Base-by-base conservation (phyloP, 2,329 filamentous ascomycete genomes). In the Colletotrichum sojae region DNA sequence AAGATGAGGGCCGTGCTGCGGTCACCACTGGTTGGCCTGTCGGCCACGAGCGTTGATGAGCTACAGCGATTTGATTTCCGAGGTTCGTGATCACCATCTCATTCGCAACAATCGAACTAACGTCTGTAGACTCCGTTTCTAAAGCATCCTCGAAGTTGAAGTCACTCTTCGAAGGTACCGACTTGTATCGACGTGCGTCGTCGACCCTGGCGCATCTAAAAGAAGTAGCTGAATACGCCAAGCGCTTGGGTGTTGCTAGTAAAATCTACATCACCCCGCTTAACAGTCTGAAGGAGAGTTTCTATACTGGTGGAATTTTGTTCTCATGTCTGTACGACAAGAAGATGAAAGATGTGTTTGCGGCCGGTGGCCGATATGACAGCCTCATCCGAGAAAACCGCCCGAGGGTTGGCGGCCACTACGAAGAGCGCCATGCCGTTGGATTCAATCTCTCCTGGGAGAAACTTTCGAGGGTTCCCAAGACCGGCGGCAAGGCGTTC, bases 381-480 rank as follows among this genome's bases (percentile, higher is more conserved):
- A 90, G 90, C 55, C 83, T 99, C 20, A 95, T 99, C 72, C 90
- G 91, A 77, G 93, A 97, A 70, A 93, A 97, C 76, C 89, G 91
- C 9, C 92, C 93, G 5, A 91, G 90, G 71, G 88, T 90, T 49
- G 85, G 89, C 48, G 86, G 85, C 25, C 88, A 87, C 65, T 84
- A 88, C 51, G 85, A 89, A 63, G 90, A 91, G 74, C 89, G 90
- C 20, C 94, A 97, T 76, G 95, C 94, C 5, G 96, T 98, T 12
- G 96, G 97, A 1, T 95, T 98, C 77, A 97, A 94, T 75, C 83
- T 98, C 48, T 93, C 93, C 25, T 97, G 95, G 90, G 95, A 98
- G 75, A 90, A 92, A 66, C 84, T 97, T 4, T 91, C 91, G 6
- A 89, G 89, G 48, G 89, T 93, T 77, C 83, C 88, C 3, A 89